Evolutionary conservation across 1,139 yeast genomes (phyloP).

Genomic region (Geotrichum bryndzae): DNA sequence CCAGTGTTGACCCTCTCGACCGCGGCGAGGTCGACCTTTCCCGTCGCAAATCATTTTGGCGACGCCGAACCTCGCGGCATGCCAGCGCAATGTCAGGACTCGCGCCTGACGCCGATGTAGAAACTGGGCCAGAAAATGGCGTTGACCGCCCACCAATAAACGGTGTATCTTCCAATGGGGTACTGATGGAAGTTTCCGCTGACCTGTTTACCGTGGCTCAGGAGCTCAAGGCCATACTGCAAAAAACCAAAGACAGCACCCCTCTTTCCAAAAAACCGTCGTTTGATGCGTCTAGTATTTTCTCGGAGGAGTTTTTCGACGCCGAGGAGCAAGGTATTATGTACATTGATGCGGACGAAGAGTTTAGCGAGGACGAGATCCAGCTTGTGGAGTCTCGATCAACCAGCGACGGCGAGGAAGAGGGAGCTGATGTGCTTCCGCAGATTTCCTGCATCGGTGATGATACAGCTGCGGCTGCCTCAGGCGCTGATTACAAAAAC

Average conservation of each 20-base stretch:
- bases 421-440: slow-evolving; percentile 15
- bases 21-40: not conserved
- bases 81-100: slow-evolving; percentile 8
- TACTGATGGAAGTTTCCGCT: not conserved
- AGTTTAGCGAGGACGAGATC: slow-evolving; percentile 28
- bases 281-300: slow-evolving; percentile 22
- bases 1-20: not conserved
- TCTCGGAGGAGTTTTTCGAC: slow-evolving; percentile 56
- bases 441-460: slow-evolving; percentile 8
- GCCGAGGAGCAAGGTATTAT: slow-evolving; percentile 48
- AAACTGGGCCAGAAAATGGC: not conserved
- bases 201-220: not conserved
- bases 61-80: slow-evolving; percentile 1
- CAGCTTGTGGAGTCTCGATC: not conserved
- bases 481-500: slow-evolving; percentile 5
- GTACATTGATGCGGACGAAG: slow-evolving; percentile 28
- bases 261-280: not conserved
- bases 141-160: not conserved
- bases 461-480: slow-evolving; percentile 17
- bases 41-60: slow-evolving; percentile 11
- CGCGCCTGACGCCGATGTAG: slow-evolving; percentile 6
- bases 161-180: not conserved
- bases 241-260: not conserved
- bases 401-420: slow-evolving; percentile 19
- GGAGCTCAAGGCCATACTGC: not conserved